Conservation (phyloP, 1,284 basidiomycete genomes). For the Exobasidium rhododendri region DNA sequence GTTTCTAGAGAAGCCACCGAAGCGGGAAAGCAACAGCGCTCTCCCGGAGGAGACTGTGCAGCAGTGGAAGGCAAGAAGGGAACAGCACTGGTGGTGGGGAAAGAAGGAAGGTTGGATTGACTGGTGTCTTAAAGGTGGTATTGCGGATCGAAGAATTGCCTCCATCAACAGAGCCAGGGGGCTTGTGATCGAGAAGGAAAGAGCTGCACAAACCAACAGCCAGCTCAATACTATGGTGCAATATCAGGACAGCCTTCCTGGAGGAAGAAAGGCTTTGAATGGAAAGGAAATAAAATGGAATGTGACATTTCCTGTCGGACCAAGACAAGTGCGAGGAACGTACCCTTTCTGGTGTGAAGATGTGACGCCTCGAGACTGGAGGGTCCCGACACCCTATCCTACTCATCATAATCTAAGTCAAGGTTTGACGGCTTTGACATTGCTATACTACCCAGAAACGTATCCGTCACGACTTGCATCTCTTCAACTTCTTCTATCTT, state of each 20-base stretch:
- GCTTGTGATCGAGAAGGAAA: neutral
- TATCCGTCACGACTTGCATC: slow-evolving; percentile 9
- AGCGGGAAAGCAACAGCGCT: slow-evolving; percentile 14
- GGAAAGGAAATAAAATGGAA: slow-evolving; percentile 34
- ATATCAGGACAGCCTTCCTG: slow-evolving; percentile 21
- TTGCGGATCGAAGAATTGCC: slow-evolving; percentile 22
- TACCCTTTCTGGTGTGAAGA: slow-evolving; percentile 41
- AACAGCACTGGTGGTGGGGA: slow-evolving; percentile 35
- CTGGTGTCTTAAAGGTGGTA: slow-evolving; percentile 30
- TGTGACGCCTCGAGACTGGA: slow-evolving; percentile 24
- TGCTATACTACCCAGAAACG: slow-evolving; percentile 26
- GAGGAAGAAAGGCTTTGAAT: slow-evolving; percentile 24
- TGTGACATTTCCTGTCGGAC: slow-evolving; percentile 30
- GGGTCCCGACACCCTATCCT: slow-evolving; percentile 22
- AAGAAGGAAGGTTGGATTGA: slow-evolving; percentile 37
- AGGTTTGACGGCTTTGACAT: slow-evolving; percentile 30
- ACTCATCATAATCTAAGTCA: slow-evolving; percentile 28
- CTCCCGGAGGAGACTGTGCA: slow-evolving; percentile 17
- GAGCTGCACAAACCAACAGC: neutral
- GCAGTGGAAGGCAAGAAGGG: slow-evolving; percentile 22
- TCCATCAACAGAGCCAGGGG: slow-evolving; percentile 27
- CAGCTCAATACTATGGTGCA: slow-evolving; percentile 11
- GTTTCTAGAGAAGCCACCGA: slow-evolving; percentile 21
- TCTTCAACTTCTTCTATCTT: slow-evolving; percentile 9
- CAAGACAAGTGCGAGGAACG: slow-evolving; percentile 18